phyloP scores from a whole-genome alignment of 1,284 basidiomycete genomes.

The Cryptococcus depauperatus region DNA sequence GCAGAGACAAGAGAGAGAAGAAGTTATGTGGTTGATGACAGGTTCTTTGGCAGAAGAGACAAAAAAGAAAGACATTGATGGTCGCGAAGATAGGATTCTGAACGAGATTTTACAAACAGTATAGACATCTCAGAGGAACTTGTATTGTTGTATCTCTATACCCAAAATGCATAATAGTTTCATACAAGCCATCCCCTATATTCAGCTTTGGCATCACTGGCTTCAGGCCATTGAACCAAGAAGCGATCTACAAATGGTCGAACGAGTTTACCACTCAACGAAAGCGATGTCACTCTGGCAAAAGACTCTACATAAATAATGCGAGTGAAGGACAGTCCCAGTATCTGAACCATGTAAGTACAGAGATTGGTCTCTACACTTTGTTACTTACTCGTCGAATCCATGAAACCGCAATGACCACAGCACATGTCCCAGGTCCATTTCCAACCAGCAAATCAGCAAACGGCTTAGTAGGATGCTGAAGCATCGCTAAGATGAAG shows the following conservation, averaged over 20 bases:
- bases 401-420: constrained; percentile 65
- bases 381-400: constrained; percentile 62
- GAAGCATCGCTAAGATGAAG: constrained; percentile 50
- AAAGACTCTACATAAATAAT: constrained; percentile 92
- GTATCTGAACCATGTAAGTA: constrained; percentile 51
- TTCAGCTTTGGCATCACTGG: constrained; percentile 35
- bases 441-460: constrained; percentile 81
- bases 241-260: constrained; percentile 76
- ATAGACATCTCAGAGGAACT: neutral
- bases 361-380: neutral
- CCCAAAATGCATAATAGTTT: constrained; percentile 8
- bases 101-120: constrained; percentile 12
- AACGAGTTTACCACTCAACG: constrained; percentile 75
- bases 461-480: constrained; percentile 44
- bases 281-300: constrained; percentile 74
- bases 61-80: neutral
- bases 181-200: constrained; percentile 18
- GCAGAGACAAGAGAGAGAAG: constrained; percentile 20
- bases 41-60: constrained; percentile 9
- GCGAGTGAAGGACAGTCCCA: constrained; percentile 63
- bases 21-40: constrained; percentile 31
- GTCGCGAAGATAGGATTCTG: constrained; percentile 9
- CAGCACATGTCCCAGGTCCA: constrained; percentile 89
- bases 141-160: constrained; percentile 7
- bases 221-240: constrained; percentile 74